Evolutionary conservation across 495 filamentous ascomycete species (phyloP), one percentile per base, ranked within the genome.

Genomic region (Neurospora discreta): DNA sequence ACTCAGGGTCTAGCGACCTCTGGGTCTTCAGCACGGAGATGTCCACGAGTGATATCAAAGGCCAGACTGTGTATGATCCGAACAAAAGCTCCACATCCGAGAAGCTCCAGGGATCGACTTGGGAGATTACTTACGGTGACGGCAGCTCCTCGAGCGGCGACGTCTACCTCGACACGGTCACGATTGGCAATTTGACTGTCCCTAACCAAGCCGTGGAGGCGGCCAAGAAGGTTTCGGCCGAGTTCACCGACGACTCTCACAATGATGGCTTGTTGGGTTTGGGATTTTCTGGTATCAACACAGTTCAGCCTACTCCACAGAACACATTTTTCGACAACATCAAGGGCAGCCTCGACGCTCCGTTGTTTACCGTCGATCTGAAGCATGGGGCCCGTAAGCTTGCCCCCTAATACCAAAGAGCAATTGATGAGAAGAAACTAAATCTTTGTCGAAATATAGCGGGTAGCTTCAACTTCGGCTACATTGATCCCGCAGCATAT

Each of bases 1-100:
- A 94, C 77, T 93, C 92, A 46, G 92, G 92, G 4, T 91, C 89
- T 44, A 87, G 89, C 58, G 92, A 94, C 81, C 86, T 94, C 84
- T 93, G 81, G 82, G 81, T 83, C 26, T 81, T 83, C 75, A 79
- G 77, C 73, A 76, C 78, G 20, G 74, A 80, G 72, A 77, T 77
- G 1, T 20, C 73, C 15, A 43, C 65, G 38, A 68, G 38, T 41
- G 74, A 78, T 40, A 73, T 80, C 39, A 72, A 78, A 26, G 81
- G 89, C 30, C 91, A 94, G 79, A 78, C 79, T 20, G 52, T 89
- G 77, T 94, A 93, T 83, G 82, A 84, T 71, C 86, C 88, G 0
- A 71, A 72, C 40, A 77, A 76, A 26, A 84, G 82, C 74, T 75
- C 73, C 52, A 87, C 84, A 39, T 78, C 85, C 15, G 83, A 82